Percentiles rank a stretch among this genome's conserved stretches.
These are phyloP conservation scores for Knufia fluminis DNA, from an alignment of 2,329 filamentous ascomycete genomes.

Conservation along the genomic window DNA sequence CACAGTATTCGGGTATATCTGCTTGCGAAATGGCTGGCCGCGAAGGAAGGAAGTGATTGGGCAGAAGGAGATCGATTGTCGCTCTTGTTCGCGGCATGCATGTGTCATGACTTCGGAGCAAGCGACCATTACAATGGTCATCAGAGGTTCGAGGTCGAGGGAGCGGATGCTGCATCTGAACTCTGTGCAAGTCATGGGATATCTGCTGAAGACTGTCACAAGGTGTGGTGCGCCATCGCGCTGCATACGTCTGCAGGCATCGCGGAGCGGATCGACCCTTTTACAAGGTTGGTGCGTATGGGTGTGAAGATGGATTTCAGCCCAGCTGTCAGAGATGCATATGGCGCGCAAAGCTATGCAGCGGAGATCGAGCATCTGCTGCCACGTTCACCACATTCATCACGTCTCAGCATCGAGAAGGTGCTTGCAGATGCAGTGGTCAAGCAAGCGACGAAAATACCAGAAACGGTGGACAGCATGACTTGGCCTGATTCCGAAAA, in stretches of 20 bases:
- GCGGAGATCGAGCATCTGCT: conserved; percentile 23
- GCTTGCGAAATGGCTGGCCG: conserved; percentile 21
- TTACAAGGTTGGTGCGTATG: conserved; percentile 30
- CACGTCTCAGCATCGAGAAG: conserved; percentile 36
- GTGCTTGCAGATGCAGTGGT: conserved; percentile 36
- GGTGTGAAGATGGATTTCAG: conserved; percentile 36
- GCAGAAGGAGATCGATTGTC: conserved; percentile 12
- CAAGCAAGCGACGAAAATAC: conserved; percentile 29
- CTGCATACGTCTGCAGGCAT: conserved; percentile 37
- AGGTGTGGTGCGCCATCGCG: conserved; percentile 40
- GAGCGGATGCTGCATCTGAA: conserved; percentile 33
- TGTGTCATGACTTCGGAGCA: conserved; percentile 31
- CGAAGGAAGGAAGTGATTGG: conserved; percentile 15
- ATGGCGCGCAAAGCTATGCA: conserved; percentile 15
- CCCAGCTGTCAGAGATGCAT: conserved; percentile 16
- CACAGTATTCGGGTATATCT: conserved; percentile 25
- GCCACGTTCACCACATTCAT: no score
- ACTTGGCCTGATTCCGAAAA: conserved; percentile 10
- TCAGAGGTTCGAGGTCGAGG: conserved; percentile 39
- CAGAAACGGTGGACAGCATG: conserved; percentile 29
- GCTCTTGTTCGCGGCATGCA: conserved; percentile 26
- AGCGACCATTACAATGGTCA: conserved; percentile 24
- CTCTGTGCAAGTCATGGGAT: conserved; percentile 25
- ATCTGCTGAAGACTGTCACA: conserved; percentile 25
- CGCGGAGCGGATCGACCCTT: conserved; percentile 34